These are phyloP conservation scores for Verticillium alfalfae DNA, from an alignment of 2,329 filamentous ascomycete genomes.

Conservation along the genomic window DNA sequence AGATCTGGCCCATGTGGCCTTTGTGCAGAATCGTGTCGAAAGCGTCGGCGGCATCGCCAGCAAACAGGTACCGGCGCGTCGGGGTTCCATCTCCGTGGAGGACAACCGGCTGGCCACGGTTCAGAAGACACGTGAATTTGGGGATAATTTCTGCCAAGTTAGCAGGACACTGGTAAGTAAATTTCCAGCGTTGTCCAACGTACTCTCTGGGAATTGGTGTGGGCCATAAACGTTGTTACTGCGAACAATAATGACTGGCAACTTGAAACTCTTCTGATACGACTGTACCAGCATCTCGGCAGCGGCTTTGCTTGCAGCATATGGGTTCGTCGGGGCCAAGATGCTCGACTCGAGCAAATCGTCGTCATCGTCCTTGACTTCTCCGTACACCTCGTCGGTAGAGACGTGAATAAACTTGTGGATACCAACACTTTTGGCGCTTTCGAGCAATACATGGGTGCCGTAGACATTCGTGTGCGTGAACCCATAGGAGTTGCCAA, in stretches of 20 bases:
- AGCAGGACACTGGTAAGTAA: constrained; percentile 4
- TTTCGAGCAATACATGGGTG: constrained; percentile 77
- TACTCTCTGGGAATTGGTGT: constrained; percentile 79
- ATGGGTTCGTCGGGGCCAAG: constrained; percentile 75
- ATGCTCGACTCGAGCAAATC: constrained; percentile 69
- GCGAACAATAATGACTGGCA: constrained; percentile 73
- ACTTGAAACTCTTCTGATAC: constrained; percentile 78
- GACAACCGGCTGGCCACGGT: constrained; percentile 60
- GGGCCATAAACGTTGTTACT: constrained; percentile 85
- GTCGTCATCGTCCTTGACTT: constrained; percentile 66
- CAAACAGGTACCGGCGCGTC: constrained; percentile 71
- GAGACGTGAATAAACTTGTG: constrained; percentile 76
- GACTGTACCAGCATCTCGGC: constrained; percentile 83
- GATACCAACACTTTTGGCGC: constrained; percentile 65
- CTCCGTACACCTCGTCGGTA: constrained; percentile 82
- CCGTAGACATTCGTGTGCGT: constrained; percentile 78
- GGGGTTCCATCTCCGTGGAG: constrained; percentile 74
- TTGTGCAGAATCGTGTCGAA: constrained; percentile 81
- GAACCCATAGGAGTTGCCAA: constrained; percentile 77
- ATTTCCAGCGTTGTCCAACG: constrained; percentile 19
- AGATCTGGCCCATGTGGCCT: constrained; percentile 67
- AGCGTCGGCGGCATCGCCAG: constrained; percentile 73
- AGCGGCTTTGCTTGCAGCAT: constrained; percentile 74
- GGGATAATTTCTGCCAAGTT: constrained; percentile 67
- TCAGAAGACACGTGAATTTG: constrained; percentile 70